Evolutionary conservation across 345 rosid species (phyloP), one percentile per base, ranked within the genome.

Genomic region (Boechera retrofracta): DNA sequence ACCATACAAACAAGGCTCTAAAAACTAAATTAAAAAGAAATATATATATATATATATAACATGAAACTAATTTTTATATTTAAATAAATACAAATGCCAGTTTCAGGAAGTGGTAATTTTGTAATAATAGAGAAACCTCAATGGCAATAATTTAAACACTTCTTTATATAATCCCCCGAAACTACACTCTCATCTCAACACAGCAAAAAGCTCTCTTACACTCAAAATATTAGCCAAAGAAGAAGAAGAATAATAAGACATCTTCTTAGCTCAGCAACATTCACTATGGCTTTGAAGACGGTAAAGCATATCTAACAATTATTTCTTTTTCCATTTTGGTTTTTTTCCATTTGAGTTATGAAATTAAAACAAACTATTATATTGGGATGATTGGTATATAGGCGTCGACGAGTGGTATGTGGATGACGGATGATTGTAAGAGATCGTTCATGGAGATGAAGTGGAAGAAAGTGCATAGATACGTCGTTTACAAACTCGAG

Each of bases 221-320:
- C 59, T 12, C 4, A n/a, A 69, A 71, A 35, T 39, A 64, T 7
- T 16, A 29, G 51, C 51, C 7, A 44, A 38, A 36, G 49, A 61
- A 69, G 70, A 60, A 58, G 67, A 75, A 7, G 62, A 58, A n/a
- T 52, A 39, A 21, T 21, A 21, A 47, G 48, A 48, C 54, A 29
- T 5, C 16, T 21, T 21, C 49, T 18, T 58, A 47, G 42, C 76
- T 62, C 81, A 67, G 26, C 82, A 84, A 49, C 80, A 74, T 84
- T 93, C 90, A 89, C 90, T 5, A 88, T 89, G 98, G 98, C 98
- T 82, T 86, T 89, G 85, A 89, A 86, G 82, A 93, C 89, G 96
- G 98, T 93, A 84, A 61, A 39, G 1, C 38, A 10, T 28, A 4
- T 18, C 1, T 21, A 62, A 42, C 36, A 64, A 45, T n/a, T 45